Evolutionary conservation across 2,329 filamentous ascomycete species (phyloP).

Genomic region (Aspergillus terreus): DNA sequence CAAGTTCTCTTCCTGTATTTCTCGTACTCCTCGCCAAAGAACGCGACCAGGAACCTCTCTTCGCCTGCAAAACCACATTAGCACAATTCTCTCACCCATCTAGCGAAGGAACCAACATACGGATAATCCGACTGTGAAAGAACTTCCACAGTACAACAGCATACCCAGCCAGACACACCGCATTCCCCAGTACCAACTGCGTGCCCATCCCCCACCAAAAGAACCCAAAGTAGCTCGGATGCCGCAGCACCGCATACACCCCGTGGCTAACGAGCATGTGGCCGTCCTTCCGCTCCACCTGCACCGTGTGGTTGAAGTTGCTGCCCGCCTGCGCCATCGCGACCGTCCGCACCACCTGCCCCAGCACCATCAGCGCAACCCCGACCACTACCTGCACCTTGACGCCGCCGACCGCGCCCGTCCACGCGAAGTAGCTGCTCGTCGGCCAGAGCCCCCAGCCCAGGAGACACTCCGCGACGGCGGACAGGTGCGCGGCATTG

Average conservation of each 20-base stretch:
- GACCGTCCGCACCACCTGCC: constrained; percentile 71
- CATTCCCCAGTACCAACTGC: constrained; percentile 84
- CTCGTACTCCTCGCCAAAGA: constrained; percentile 81
- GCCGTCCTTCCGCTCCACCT: constrained; percentile 62
- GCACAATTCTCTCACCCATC: not conserved
- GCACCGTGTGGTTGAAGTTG: constrained; percentile 88
- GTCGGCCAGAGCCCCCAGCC: constrained; percentile 24
- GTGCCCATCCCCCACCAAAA: constrained; percentile 98
- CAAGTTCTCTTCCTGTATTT: constrained; percentile 67
- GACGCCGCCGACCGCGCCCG: constrained; percentile 29
- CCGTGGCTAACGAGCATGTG: constrained; percentile 82
- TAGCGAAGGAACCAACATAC: constrained; percentile 42
- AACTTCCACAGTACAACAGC: constrained; percentile 76
- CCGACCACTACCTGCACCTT: constrained; percentile 51
- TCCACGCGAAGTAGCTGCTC: constrained; percentile 46
- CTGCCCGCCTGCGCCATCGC: constrained; percentile 87
- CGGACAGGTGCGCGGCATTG: constrained; percentile 73
- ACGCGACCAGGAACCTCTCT: constrained; percentile 70
- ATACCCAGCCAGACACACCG: constrained; percentile 72
- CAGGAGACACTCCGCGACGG: constrained; percentile 66
- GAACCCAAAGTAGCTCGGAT: constrained; percentile 96
- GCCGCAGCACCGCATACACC: constrained; percentile 70
- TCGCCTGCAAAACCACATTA: constrained; percentile 53
- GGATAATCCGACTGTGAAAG: constrained; percentile 67
- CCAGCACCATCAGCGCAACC: constrained; percentile 59